Evolutionary conservation across 1,139 yeast species (phyloP).

Genomic region (Hansenula sp.): DNA sequence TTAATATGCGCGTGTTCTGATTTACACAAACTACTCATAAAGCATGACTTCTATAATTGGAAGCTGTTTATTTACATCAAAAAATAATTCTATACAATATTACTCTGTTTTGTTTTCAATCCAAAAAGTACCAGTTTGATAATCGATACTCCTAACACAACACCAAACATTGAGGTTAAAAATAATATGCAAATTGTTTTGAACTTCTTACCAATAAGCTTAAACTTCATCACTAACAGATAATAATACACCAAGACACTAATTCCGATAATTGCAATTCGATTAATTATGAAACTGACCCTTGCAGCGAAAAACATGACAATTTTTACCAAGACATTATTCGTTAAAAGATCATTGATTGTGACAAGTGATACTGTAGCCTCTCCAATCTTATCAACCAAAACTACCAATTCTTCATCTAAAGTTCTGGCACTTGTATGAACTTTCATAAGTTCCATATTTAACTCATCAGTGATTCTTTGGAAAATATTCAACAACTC

Average conservation of each 20-base stretch:
- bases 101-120: too few relatives aligned
- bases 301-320: not conserved
- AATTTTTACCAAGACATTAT: not conserved
- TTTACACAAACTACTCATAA: too few relatives aligned
- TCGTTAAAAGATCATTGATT: not conserved
- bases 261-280: not conserved
- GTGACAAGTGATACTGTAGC: not conserved
- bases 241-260: not conserved
- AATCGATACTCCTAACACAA: not conserved
- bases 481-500: not conserved
- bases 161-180: not conserved
- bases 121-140: not conserved
- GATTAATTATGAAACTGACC: not conserved
- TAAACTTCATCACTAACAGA: not conserved
- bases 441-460: not conserved
- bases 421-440: not conserved
- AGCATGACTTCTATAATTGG: too few relatives aligned
- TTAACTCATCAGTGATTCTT: not conserved
- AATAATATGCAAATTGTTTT: not conserved
- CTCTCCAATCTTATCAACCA: not conserved
- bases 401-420: not conserved
- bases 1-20: too few relatives aligned
- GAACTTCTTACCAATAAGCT: not conserved
- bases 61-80: too few relatives aligned
- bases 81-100: too few relatives aligned